phyloP scores from a whole-genome alignment of 331 rosid species.

The Phaseolus coccineus region DNA sequence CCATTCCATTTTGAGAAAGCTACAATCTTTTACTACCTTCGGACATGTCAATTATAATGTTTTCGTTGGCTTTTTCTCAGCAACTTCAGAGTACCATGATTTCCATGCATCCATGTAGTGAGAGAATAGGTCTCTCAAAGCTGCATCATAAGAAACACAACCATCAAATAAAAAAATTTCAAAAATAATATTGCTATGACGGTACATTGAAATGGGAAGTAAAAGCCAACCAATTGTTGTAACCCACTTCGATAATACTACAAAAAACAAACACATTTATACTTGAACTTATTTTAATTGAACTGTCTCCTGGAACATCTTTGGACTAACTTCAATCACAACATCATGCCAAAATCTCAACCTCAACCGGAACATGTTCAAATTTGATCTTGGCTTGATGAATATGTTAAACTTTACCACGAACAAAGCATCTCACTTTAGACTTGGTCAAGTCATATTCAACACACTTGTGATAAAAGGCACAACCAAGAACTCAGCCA shows the following conservation, averaged over 20 bases:
- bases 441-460: no score
- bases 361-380: no score
- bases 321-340: no score
- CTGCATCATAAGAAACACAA: constrained; percentile 48
- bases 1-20: constrained; percentile 27
- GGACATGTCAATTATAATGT: constrained; percentile 49
- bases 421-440: no score
- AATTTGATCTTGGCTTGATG: no score
- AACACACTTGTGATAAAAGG: no score
- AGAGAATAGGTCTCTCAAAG: constrained; percentile 71
- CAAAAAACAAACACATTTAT: neutral
- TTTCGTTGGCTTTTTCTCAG: constrained; percentile 55
- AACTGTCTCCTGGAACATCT: neutral
- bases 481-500: no score
- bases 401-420: no score
- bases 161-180: neutral
- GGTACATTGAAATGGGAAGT: neutral
- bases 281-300: neutral
- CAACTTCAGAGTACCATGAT: constrained; percentile 74
- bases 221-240: neutral
- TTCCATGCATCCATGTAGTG: constrained; percentile 86
- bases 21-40: neutral
- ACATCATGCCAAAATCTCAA: no score
- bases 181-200: neutral
- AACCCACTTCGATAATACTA: neutral